Evolutionary conservation across 192 early-diverging fungal genomes (phyloP), one percentile per base, ranked within the genome.

Genomic region (Mortierella claussenii): DNA sequence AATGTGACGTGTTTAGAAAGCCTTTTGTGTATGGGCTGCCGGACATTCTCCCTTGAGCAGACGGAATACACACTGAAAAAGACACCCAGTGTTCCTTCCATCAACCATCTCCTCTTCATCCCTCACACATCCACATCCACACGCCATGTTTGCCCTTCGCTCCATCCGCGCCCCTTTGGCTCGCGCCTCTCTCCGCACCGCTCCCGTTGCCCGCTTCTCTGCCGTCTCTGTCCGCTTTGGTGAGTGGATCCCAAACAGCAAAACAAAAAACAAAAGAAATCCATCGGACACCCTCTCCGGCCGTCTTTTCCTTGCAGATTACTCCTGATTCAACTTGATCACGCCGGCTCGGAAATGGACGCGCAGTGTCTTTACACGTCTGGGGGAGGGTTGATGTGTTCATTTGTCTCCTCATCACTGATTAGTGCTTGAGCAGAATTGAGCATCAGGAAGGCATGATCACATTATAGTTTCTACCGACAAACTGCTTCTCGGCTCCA

Each of bases 101-200:
- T 44, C 53, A 34, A 31, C 64, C 51, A 37, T 28, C 18, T 34
- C 23, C 44, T 60, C 40, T 36, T 31, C 26, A 28, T 28, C 57
- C 27, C 28, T 3, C 15, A 60, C 43, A 45, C 65, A 68, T 36
- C n/a, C n/a, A n/a, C n/a, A 40, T 18, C 2, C 15, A 60, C 27
- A 45, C 65, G 58, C 36, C 54, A 83, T 83, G 83, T 78, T 82
- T 52, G 83, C 83, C 63, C 71, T 85, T 66, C 83, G 83, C 56
- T 68, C 81, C 74, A 68, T 81, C 37, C 73, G 73, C 28, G 70
- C 79, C 40, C 73, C 73, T 28, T 67, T 76, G 59, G 70, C 66
- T 40, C 66, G 69, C 69, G 69, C 52, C 56, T 36, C 69, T 47
- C 49, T 67, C 45, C 79, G 78, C 56, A 49, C 83, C 60, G 54